Evolutionary conservation across 176 grass and related monocot species (phyloP).

Genomic region (Lolium multiflorum): DNA sequence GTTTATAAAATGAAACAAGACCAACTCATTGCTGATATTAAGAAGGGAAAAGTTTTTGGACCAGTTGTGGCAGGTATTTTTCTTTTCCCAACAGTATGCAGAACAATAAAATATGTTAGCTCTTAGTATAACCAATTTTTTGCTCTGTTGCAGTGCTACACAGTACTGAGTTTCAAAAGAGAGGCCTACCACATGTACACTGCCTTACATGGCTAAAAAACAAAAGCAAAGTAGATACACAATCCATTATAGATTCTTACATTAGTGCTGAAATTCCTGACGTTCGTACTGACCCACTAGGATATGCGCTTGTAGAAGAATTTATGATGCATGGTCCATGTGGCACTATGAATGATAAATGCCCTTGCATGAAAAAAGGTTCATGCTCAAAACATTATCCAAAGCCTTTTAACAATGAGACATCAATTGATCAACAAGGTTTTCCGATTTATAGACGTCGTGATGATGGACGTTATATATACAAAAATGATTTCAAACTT

Average conservation of each 20-base stretch:
- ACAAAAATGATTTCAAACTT: not conserved
- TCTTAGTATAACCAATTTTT: not conserved
- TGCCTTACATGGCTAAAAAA: not conserved
- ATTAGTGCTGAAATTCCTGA: not conserved
- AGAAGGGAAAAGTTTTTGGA: no score
- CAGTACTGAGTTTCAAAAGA: slow-evolving; percentile 10
- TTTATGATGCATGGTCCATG: slow-evolving; percentile 26
- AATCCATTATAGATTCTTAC: not conserved
- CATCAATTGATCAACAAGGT: not conserved
- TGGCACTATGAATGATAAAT: not conserved
- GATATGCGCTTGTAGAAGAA: not conserved
- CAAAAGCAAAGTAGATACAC: not conserved
- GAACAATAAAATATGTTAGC: not conserved
- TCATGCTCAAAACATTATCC: not conserved
- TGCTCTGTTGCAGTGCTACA: not conserved
- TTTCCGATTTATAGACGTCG: not conserved
- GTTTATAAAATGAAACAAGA: no score
- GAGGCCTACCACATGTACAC: not conserved
- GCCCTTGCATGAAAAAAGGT: not conserved
- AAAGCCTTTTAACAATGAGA: not conserved
- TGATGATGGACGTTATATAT: not conserved
- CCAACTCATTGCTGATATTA: no score
- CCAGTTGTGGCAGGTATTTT: not conserved
- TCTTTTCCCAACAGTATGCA: not conserved
- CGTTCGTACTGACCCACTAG: not conserved